Percentiles rank a stretch among this genome's conserved stretches.
phyloP scores from a whole-genome alignment of 1,284 basidiomycete genomes.

The Sporisorium graminicola region DNA sequence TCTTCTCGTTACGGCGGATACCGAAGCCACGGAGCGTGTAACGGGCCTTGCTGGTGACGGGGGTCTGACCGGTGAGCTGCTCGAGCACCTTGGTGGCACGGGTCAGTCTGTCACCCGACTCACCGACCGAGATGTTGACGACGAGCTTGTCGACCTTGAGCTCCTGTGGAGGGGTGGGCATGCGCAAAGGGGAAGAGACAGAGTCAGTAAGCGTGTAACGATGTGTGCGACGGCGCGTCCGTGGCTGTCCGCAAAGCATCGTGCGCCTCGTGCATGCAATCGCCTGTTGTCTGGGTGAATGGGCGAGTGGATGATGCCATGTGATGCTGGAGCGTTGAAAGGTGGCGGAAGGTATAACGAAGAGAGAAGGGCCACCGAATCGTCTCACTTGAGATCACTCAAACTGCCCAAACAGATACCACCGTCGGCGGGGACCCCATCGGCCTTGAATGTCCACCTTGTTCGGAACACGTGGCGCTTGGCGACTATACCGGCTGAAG shows the following conservation, averaged over 20 bases:
- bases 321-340: not conserved
- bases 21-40: constrained; percentile 99
- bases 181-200: not conserved
- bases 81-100: constrained; percentile 99
- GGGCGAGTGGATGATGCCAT: not conserved
- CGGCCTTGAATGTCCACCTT: not conserved
- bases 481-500: not conserved
- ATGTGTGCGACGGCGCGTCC: not conserved
- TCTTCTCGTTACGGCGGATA: constrained; percentile 99
- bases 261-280: constrained; percentile 6
- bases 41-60: constrained; percentile 98
- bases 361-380: not conserved
- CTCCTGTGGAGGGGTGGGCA: constrained; percentile 74
- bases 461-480: not conserved
- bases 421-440: no score
- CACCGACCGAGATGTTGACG: constrained; percentile 99
- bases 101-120: constrained; percentile 98
- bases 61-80: constrained; percentile 99
- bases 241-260: not conserved
- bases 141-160: constrained; percentile 98
- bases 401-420: not conserved
- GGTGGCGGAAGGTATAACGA: not conserved
- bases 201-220: constrained; percentile 9
- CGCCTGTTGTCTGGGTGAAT: not conserved
- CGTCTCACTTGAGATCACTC: not conserved